Evolutionary conservation across 495 filamentous ascomycete genomes (phyloP).

Genomic region (Rhypophila decipiens): DNA sequence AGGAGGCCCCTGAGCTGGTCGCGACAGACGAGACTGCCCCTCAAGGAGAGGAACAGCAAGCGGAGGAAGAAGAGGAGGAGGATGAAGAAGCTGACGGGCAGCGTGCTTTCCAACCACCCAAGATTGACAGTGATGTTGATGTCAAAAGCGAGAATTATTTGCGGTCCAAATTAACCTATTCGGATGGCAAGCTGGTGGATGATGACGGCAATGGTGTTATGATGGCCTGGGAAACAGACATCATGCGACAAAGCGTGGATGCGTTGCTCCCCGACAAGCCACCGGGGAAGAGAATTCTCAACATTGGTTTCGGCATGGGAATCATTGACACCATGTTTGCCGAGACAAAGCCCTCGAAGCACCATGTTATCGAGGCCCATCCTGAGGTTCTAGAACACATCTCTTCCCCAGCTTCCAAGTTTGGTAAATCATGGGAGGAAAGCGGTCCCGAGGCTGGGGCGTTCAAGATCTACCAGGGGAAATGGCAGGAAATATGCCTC

Average conservation of each 20-base stretch:
- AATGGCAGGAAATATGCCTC: constrained; percentile 80
- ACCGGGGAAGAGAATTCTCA: constrained; percentile 65
- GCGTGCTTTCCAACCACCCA: constrained; percentile 30
- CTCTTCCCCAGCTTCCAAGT: constrained; percentile 32
- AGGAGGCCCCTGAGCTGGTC: constrained; percentile 27
- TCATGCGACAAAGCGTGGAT: constrained; percentile 74
- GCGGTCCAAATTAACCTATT: constrained; percentile 67
- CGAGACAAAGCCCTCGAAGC: constrained; percentile 53
- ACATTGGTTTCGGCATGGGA: constrained; percentile 94
- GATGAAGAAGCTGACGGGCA: constrained; percentile 6
- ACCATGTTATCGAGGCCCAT: constrained; percentile 93
- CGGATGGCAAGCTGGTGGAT: constrained; percentile 69
- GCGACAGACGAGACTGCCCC: constrained; percentile 12
- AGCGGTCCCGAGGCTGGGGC: constrained; percentile 32
- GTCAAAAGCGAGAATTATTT: constrained; percentile 69
- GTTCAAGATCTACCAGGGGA: constrained; percentile 48
- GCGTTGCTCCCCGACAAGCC: constrained; percentile 30
- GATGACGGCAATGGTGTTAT: constrained; percentile 82
- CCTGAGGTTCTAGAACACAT: constrained; percentile 71
- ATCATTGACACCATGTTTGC: constrained; percentile 87
- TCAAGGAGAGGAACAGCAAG: constrained; percentile 3
- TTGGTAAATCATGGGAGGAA: constrained; percentile 40
- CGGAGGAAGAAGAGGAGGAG: constrained; percentile 12
- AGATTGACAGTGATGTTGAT: constrained; percentile 25
- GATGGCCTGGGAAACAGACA: constrained; percentile 91